phyloP scores from a whole-genome alignment of 805 yeast species.

The Wickerhamiella qilinensis region DNA sequence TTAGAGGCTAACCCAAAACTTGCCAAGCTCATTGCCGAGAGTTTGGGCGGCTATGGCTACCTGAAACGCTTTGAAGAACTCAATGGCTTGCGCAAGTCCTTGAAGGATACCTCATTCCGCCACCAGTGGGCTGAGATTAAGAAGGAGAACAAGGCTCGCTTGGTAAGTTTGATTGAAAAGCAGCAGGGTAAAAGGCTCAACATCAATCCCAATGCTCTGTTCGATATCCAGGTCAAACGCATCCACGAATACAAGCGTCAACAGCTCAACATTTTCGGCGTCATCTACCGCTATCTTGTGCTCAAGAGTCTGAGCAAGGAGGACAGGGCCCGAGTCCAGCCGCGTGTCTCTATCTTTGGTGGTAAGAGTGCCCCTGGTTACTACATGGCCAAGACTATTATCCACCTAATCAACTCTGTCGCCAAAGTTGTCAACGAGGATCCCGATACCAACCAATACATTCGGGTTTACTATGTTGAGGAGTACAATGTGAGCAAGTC shows the following conservation, averaged over 20 bases:
- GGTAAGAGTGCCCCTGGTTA: slow-evolving; percentile 98
- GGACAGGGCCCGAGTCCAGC: slow-evolving; percentile 45
- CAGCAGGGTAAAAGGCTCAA: slow-evolving; percentile 37
- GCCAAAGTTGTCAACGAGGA: slow-evolving; percentile 70
- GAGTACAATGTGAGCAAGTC: slow-evolving; percentile 93
- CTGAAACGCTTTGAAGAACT: slow-evolving; percentile 52
- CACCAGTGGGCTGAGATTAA: slow-evolving; percentile 58
- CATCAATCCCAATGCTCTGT: slow-evolving; percentile 57
- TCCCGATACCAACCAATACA: slow-evolving; percentile 50
- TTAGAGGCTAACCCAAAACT: slow-evolving; percentile 81
- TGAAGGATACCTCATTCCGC: slow-evolving; percentile 55
- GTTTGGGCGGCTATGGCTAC: slow-evolving; percentile 53
- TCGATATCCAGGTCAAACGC: slow-evolving; percentile 87
- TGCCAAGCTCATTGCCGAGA: slow-evolving; percentile 54
- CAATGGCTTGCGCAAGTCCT: slow-evolving; percentile 47
- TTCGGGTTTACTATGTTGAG: slow-evolving; percentile 78
- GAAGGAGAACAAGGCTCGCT: slow-evolving; percentile 45
- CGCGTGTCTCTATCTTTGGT: slow-evolving; percentile 74
- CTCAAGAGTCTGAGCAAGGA: slow-evolving; percentile 52
- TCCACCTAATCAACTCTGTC: slow-evolving; percentile 70
- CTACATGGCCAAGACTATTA: slow-evolving; percentile 83
- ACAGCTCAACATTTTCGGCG: slow-evolving; percentile 82
- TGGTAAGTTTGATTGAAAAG: slow-evolving; percentile 50
- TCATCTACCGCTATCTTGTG: slow-evolving; percentile 62
- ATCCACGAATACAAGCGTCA: slow-evolving; percentile 94